phyloP scores from a whole-genome alignment of 2,329 filamentous ascomycete species.

The Pseudogymnoascus sp. region DNA sequence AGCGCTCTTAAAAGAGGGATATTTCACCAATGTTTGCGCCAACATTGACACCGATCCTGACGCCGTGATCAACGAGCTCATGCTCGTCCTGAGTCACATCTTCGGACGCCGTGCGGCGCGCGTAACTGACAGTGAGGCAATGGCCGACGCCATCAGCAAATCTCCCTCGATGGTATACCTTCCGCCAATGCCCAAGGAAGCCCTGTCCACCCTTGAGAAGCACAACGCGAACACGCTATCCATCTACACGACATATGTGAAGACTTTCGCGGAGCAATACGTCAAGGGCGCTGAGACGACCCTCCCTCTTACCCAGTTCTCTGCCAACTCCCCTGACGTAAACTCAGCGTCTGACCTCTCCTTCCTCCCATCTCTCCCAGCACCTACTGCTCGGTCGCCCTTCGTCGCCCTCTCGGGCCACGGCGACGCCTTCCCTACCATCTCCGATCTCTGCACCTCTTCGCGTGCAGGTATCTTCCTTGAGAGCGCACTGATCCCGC shows the following conservation, averaged over 20 bases:
- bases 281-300: conserved; percentile 23
- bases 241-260: conserved; percentile 62
- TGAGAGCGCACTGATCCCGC: conserved; percentile 65
- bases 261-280: conserved; percentile 61
- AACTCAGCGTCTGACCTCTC: conserved; percentile 11
- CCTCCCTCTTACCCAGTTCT: conserved; percentile 26
- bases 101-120: conserved; percentile 54
- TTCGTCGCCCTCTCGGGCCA: conserved; percentile 68
- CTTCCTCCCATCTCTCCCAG: conserved; percentile 29
- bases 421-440: conserved; percentile 54
- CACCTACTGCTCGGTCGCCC: conserved; percentile 51
- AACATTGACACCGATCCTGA: conserved; percentile 43
- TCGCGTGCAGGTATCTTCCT: conserved; percentile 64
- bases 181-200: conserved; percentile 52
- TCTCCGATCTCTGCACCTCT: conserved; percentile 60
- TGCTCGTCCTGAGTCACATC: conserved; percentile 63
- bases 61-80: conserved; percentile 50
- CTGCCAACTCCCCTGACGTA: conserved; percentile 15
- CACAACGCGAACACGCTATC: conserved; percentile 61
- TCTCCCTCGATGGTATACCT: conserved; percentile 60
- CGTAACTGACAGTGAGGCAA: conserved; percentile 42
- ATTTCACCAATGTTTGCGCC: conserved; percentile 58
- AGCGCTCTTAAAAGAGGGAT: conserved; percentile 61
- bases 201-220: conserved; percentile 46
- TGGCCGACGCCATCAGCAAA: conserved; percentile 42